Base-by-base conservation (phyloP, 345 rosid genomes). In the Eucalyptus melliodora region DNA sequence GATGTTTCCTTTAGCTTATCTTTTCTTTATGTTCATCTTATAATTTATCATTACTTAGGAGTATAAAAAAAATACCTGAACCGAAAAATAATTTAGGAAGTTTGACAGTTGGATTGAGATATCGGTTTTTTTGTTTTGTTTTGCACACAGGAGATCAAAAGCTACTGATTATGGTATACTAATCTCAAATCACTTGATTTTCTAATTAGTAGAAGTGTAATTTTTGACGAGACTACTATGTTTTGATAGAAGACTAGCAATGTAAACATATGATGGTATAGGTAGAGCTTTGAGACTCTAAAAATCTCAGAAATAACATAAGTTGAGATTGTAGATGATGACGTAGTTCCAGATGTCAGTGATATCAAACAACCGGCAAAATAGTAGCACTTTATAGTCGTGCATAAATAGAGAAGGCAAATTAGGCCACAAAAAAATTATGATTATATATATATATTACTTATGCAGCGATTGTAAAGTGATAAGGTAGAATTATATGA, bases 301-400 rank as follows among this genome's bases (percentile, higher is more conserved):
- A 1, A 53, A 17, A 53, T 7, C 56, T 19, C 1, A 53, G 4
- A 53, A 3, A 4, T 19, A 8, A 53, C 1, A 7, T 0, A 53
- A 4, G 4, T 53, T 53, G 24, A 53, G 56, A 53, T 53, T 53
- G 4, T 53, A 19, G 56, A 53, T 17, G 56, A 53, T 2, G 0
- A 53, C 1, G 10, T 53, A 53, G 24, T 53, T 53, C 4, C 1
- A 19, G 0, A 53, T 7, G 10, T 53, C 10, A 19, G 10, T 53
- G 56, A 53, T 53, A 53, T 53, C 23, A 19, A 53, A 53, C 56
- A 53, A 53, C 56, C 3, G 23, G 1, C 27, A 23, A 56, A 56
- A 21, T 56, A 9, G 5, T 56, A 9, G 30, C 30, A 56, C 30
- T 56, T 9, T 56, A 56, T 56, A 56, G 62, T 56, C 0, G 3